phyloP scores from a whole-genome alignment of 2,329 filamentous ascomycete genomes.

The Penicillium expansum region DNA sequence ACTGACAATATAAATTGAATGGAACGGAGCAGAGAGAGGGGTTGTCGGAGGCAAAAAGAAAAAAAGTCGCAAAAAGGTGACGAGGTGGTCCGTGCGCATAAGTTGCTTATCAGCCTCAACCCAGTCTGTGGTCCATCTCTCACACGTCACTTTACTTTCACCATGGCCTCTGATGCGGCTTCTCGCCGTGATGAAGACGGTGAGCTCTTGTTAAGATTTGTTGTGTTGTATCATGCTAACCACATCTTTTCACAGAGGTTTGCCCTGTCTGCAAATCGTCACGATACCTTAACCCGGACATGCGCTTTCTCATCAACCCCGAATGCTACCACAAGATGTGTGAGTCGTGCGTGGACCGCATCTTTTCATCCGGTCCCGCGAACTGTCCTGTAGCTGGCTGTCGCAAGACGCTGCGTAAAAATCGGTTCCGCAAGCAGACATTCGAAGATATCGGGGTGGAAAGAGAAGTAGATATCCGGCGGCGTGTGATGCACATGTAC shows the following conservation, averaged over 20 bases:
- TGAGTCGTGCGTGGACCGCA: conserved; percentile 88
- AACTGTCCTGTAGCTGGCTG: conserved; percentile 91
- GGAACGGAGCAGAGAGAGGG: not conserved
- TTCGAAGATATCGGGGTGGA: conserved; percentile 87
- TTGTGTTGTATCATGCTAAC: conserved; percentile 8
- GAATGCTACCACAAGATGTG: conserved; percentile 99
- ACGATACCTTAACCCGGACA: conserved; percentile 89
- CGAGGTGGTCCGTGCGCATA: conserved; percentile 27
- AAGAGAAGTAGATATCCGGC: conserved; percentile 87
- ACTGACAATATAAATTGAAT: not conserved
- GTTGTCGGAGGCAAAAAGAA: conserved; percentile 6
- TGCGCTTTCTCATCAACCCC: conserved; percentile 94
- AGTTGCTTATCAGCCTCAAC: conserved; percentile 12
- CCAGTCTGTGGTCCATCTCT: conserved; percentile 5
- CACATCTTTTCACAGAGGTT: conserved; percentile 57
- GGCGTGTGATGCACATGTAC: conserved; percentile 64
- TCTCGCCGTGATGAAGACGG: conserved; percentile 45
- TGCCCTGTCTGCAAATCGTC: conserved; percentile 98
- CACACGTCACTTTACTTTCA: conserved; percentile 4
- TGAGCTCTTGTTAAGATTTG: conserved; percentile 17
- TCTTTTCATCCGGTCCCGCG: conserved; percentile 88
- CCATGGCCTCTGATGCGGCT: conserved; percentile 30
- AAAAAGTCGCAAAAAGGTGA: conserved; percentile 7
- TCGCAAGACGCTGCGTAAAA: conserved; percentile 78
- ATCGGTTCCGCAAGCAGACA: conserved; percentile 80